A percentile compares a stretch with the other conserved stretches of the same genome.
Evolutionary conservation across 2,329 filamentous ascomycete species (phyloP).

Genomic region (Tolypocladium inflatum): DNA sequence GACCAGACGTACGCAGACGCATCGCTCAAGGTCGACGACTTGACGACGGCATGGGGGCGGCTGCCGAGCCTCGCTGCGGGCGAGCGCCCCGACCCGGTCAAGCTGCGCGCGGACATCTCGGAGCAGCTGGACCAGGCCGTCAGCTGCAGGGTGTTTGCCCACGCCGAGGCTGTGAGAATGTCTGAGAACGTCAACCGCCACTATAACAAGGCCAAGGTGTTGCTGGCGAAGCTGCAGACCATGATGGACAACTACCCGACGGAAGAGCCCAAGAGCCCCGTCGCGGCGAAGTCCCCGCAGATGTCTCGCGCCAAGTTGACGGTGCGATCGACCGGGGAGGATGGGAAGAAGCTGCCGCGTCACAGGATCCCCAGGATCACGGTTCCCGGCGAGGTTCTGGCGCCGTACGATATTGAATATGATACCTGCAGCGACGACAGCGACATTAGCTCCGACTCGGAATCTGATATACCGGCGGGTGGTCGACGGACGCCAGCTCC

Average conservation of each 20-base stretch:
- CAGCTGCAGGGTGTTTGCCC: slow-evolving; percentile 46
- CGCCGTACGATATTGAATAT: slow-evolving; percentile 56
- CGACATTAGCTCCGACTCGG: slow-evolving; percentile 43
- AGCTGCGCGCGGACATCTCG: slow-evolving; percentile 52
- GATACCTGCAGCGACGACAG: slow-evolving; percentile 45
- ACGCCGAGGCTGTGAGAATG: slow-evolving; percentile 55
- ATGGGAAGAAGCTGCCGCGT: slow-evolving; percentile 35
- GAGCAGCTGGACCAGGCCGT: slow-evolving; percentile 44
- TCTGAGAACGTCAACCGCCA: slow-evolving; percentile 54
- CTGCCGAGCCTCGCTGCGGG: slow-evolving; percentile 39
- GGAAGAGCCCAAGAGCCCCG: slow-evolving; percentile 42
- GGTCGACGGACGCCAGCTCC: slow-evolving; percentile 24
- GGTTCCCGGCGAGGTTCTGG: slow-evolving; percentile 56
- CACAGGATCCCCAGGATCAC: slow-evolving; percentile 48
- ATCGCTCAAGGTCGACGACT: slow-evolving; percentile 43
- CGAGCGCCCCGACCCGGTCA: slow-evolving; percentile 36
- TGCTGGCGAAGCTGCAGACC: slow-evolving; percentile 47
- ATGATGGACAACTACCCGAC: slow-evolving; percentile 53
- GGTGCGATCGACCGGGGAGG: slow-evolving; percentile 31
- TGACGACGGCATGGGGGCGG: slow-evolving; percentile 47
- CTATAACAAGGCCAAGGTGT: slow-evolving; percentile 48
- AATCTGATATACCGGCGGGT: slow-evolving; percentile 30
- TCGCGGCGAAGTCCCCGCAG: slow-evolving; percentile 44
- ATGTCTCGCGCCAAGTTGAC: slow-evolving; percentile 38
- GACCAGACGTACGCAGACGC: slow-evolving; percentile 48